Base-by-base conservation (phyloP, 1,284 basidiomycete species). In the Cystobasidiaceae sp. region DNA sequence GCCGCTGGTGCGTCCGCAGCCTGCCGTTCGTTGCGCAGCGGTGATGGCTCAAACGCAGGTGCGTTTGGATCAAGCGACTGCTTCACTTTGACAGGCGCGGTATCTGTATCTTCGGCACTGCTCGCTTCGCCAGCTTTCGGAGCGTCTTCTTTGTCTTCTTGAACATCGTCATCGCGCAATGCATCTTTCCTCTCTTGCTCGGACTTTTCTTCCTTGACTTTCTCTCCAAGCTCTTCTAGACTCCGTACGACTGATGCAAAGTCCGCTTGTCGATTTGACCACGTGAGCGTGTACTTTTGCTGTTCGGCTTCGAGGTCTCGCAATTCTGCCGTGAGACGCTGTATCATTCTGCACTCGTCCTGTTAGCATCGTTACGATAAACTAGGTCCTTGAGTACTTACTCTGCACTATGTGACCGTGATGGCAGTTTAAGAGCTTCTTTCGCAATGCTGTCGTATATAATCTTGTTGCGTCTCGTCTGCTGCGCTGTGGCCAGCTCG, bases 391-490 rank as follows among this genome's bases (percentile, higher is more conserved):
- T n/a, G 15, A n/a, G n/a, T 13, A 54, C 71, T 33, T 27, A 72
- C 69, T 72, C 70, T 11, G 37, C 30, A 3, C 68, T 68, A 30
- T 69, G 59, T 3, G 37, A 41, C 15, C 71, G 62, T 9, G 60
- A 62, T 0, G 69, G 69, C 13, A 72, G 39, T 23, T 61, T 60
- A 1, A 44, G 25, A 4, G 72, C 71, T 21, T 48, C 48, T 44
- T 57, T 68, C 4, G 70, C 67, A 15, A 67, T 41, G 2, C 43
- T 51, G 51, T 73, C 72, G 65, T 73, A 73, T 49, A 71, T 68
- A 27, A 73, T 70, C 60, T 69, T 62, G 28, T 71, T 58, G 8
- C 68, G 67, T 3, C 72, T 67, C 11, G 68, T 66, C 19, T 66
- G 66, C 52, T 71, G 66, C 0, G 69, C 72, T 1, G n/a, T 9